Percentiles rank a stretch among this genome's conserved stretches.
Conservation (phyloP, 2,329 filamentous ascomycete species). For the Chaetomium strumarium region DNA sequence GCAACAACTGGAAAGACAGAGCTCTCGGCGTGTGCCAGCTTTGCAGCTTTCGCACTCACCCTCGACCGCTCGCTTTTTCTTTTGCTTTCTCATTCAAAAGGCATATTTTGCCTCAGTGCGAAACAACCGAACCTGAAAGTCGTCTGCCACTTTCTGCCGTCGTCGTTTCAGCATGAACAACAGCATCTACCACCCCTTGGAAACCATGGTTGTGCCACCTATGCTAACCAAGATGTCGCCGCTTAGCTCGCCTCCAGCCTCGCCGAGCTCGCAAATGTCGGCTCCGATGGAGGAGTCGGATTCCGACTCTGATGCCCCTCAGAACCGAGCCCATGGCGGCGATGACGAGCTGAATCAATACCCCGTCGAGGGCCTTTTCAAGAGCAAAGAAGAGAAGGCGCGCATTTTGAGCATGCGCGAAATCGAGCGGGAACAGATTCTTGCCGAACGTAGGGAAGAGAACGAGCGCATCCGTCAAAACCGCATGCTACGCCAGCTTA, state of each 20-base stretch:
- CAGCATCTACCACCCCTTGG: background rate
- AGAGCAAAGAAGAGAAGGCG: conserved; percentile 65
- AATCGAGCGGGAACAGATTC: conserved; percentile 81
- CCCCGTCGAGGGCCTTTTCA: conserved; percentile 82
- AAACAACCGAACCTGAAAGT: background rate
- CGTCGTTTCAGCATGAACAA: background rate
- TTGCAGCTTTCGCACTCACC: background rate
- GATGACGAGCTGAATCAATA: conserved; percentile 62
- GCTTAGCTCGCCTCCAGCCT: conserved; percentile 59
- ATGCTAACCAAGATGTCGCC: conserved; percentile 10
- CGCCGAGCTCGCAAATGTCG: conserved; percentile 70
- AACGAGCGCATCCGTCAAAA: conserved; percentile 79
- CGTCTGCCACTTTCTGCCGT: background rate
- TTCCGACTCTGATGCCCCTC: conserved; percentile 61
- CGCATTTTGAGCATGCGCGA: conserved; percentile 83
- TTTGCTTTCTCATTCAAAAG: background rate
- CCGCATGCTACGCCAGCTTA: conserved; percentile 69
- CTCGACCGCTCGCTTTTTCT: background rate
- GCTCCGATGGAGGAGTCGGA: conserved; percentile 88
- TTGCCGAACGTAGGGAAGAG: conserved; percentile 80
- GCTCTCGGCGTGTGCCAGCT: background rate
- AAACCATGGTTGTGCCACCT: background rate
- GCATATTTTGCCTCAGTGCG: background rate
- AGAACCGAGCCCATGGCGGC: conserved; percentile 38
- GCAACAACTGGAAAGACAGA: background rate